Evolutionary conservation across 1,284 basidiomycete genomes (phyloP), one percentile per base, ranked within the genome.

Genomic region (Fomitiporia mediterranea): DNA sequence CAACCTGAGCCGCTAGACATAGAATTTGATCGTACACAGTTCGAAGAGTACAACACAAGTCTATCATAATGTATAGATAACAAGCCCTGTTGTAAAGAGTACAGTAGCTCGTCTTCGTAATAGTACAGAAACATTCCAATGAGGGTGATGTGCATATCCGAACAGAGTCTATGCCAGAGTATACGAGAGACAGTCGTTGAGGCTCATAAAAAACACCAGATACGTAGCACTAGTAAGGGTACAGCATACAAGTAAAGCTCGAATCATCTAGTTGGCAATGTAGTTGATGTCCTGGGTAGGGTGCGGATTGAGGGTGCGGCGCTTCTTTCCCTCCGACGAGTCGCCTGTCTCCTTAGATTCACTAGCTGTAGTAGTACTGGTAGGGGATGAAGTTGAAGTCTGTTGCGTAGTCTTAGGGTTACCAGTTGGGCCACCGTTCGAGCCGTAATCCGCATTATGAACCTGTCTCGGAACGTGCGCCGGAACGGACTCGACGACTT

Each of bases 391-490:
- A 1, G 19, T 25, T 23, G 44, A 17, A 23, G 54, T 39, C 27
- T 19, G 9, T 25, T 44, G 38, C 2, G 37, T n/a, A 23, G 55
- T 4, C 30, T 49, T 13, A 23, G 50, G 43, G 39, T 54, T 58
- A 9, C 52, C 52, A 4, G 52, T 23, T n/a, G 56, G 56, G 21
- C 51, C 56, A 44, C 27, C 39, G 13, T 44, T 37, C 19, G 51
- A 43, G 35, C 56, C 52, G 28, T 54, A 58, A 25, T 58, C 56
- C 13, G 56, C 56, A 30, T 58, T 58, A 19, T 54, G 56, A 19
- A 54, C 21, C 40, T 58, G 56, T 35, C 56, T 54, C 21, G 42
- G 28, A n/a, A n/a, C n/a, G 19, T 52, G 51, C 19, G 8, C 30
- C 30, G 27, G 19, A 21, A 39, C 30, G 17, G 17, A 21, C 30